A percentile compares a stretch with the other conserved stretches of the same genome.
Evolutionary conservation across 129 eudicot genomes (phyloP).

Genomic region (Artemisia tridentata): DNA sequence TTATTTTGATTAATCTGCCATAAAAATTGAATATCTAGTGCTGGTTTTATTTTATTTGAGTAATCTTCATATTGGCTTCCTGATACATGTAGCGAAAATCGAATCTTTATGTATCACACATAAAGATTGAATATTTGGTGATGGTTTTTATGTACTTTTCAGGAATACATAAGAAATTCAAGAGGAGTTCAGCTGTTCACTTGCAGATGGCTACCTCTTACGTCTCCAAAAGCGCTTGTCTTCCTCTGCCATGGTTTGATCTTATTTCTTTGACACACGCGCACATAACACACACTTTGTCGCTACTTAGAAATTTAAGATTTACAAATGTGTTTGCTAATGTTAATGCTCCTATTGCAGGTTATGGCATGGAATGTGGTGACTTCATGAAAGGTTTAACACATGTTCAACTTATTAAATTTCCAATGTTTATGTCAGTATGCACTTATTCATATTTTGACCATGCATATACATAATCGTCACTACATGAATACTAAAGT

Average conservation of each 20-base stretch:
- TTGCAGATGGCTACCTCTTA: slow-evolving; percentile 91
- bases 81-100: too few species aligned
- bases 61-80: too few species aligned
- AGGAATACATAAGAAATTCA: slow-evolving; percentile 74
- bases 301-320: background rate
- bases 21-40: slow-evolving; percentile 4
- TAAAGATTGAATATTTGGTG: slow-evolving; percentile 17
- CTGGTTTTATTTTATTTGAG: too few species aligned
- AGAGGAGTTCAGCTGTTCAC: slow-evolving; percentile 84
- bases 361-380: slow-evolving; percentile 99
- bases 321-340: background rate
- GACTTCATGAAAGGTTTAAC: slow-evolving; percentile 75
- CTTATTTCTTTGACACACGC: background rate
- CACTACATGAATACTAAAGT: background rate
- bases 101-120: background rate
- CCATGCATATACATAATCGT: background rate
- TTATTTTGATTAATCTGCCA: too few species aligned
- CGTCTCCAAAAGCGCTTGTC: slow-evolving; percentile 90
- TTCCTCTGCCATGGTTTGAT: slow-evolving; percentile 89
- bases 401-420: background rate
- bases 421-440: too few species aligned
- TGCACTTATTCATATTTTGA: background rate
- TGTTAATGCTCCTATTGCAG: slow-evolving; percentile 42
- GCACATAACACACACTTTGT: too few species aligned
- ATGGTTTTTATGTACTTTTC: slow-evolving; percentile 14